Conservation (phyloP, 139 green algal genomes). For the Picochlorum sp. region DNA sequence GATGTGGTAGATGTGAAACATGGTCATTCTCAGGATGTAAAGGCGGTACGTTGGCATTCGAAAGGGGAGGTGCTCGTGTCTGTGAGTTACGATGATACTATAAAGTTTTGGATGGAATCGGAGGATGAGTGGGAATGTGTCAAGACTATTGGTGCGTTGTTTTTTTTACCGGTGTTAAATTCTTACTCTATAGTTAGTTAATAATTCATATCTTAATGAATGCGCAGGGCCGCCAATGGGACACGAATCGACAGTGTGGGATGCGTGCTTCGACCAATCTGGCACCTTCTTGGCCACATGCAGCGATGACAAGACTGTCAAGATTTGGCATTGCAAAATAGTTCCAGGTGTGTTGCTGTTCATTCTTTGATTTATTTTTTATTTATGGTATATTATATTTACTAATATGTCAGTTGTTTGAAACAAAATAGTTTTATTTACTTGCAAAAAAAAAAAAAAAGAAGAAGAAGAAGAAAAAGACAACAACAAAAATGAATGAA, state of each 20-base stretch:
- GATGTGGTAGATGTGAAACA: conserved; percentile 94
- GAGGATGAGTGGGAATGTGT: conserved; percentile 79
- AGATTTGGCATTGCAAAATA: conserved; percentile 40
- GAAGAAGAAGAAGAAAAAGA: no score
- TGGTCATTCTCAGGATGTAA: conserved; percentile 87
- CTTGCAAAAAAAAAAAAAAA: no score
- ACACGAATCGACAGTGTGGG: conserved; percentile 82
- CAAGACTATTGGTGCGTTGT: conserved; percentile 48
- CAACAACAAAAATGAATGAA: no score
- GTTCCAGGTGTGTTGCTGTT: not conserved
- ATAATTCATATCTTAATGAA: not conserved
- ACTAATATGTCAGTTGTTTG: no score
- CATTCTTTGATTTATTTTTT: not conserved
- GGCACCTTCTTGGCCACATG: conserved; percentile 66
- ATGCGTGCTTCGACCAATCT: conserved; percentile 44
- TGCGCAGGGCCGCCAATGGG: conserved; percentile 24
- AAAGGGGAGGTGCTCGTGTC: conserved; percentile 67
- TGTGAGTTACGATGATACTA: conserved; percentile 83
- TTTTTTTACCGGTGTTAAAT: not conserved
- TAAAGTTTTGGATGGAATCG: conserved; percentile 76
- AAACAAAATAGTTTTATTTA: no score
- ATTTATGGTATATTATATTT: not conserved
- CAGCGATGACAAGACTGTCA: conserved; percentile 71
- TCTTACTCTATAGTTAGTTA: not conserved
- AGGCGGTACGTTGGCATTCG: conserved; percentile 87